Evolutionary conservation across 2,329 filamentous ascomycete species (phyloP), one percentile per base, ranked within the genome.

Genomic region (Stagonosporopsis tanaceti): DNA sequence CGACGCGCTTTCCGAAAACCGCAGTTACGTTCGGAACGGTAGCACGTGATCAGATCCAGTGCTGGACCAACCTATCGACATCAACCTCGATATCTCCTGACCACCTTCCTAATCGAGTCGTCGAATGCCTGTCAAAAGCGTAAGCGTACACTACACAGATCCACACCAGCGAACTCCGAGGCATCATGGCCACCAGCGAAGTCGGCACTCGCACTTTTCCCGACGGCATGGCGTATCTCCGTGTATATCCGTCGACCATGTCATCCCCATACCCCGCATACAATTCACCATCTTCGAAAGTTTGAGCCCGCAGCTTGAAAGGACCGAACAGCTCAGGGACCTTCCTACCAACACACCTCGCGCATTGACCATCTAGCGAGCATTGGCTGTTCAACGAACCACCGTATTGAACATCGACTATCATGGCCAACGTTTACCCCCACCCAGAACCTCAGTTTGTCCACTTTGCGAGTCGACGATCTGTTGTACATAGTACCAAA

Each of bases 401-500:
- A 17, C 6, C 14, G 3, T 6, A 25, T 14, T 20, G 44, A 44
- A 30, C 38, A 39, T 47, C 37, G 32, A 41, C 44, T 32, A 38
- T 35, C 50, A 67, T 68, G 62, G 38, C 63, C 47, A 75, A 84
- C 51, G 76, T 87, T 48, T 84, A 84, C 62, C 79, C 83, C 28
- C 76, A 79, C 50, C 69, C 70, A 22, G 78, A 83, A 41, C 78
- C 81, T 8, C 76, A 81, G 54, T 88, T 91, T 69, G 79, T 83
- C 60, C 84, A 85, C 60, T 94, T 92, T 72, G 77, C 91, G 9
- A 96, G 92, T 67, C 87, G 94, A 37, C 84, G 95, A 61, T 97
- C 94, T 67, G 93, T 96, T 12, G 92, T 98, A 12, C 93, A 98
- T 75, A 97, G 92, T 75, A 93, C 91, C 5, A 89, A 93, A 70